Percentiles rank a stretch among this genome's conserved stretches.
phyloP scores from a whole-genome alignment of 495 filamentous ascomycete species.

The Tuber magnatum region DNA sequence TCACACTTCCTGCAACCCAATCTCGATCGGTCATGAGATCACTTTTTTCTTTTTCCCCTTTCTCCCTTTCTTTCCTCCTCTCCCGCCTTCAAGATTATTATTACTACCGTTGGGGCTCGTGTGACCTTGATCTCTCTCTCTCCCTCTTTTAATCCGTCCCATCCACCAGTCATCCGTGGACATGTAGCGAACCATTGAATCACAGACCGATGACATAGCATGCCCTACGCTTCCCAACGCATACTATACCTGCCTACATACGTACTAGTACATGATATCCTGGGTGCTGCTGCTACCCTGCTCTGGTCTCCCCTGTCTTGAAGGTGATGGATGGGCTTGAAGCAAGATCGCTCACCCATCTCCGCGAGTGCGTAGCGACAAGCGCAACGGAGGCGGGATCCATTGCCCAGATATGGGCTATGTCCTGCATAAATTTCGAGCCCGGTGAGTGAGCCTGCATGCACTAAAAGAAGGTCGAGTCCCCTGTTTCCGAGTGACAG shows the following conservation, averaged over 20 bases:
- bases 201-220: neutral
- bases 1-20: neutral
- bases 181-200: conserved; percentile 2
- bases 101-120: neutral
- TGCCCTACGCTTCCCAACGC: neutral
- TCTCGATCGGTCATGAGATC: conserved; percentile 1
- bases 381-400: neutral
- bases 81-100: neutral
- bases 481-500: neutral
- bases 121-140: neutral
- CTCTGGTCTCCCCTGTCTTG: neutral
- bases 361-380: neutral
- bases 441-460: neutral
- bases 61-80: too few relatives aligned
- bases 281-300: neutral
- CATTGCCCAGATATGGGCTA: neutral
- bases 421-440: neutral
- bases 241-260: neutral
- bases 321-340: neutral
- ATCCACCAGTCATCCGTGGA: neutral
- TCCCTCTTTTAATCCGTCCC: neutral
- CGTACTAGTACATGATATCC: neutral
- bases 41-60: neutral
- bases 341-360: neutral
- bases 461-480: neutral